These are phyloP conservation scores for Cyberlindnera galapagoensis DNA, from an alignment of 805 yeast species.

Conservation along the genomic window DNA sequence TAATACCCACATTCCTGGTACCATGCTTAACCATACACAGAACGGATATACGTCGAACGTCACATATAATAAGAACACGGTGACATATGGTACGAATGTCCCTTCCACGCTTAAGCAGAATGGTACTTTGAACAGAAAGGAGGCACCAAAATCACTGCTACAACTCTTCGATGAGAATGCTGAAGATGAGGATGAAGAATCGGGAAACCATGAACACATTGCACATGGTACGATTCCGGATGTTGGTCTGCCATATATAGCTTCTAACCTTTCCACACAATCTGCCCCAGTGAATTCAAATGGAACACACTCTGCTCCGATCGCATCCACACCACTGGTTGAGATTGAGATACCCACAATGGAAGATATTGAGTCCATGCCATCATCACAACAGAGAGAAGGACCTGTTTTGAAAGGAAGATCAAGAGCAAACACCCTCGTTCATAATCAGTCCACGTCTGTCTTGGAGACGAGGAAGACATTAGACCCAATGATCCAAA, in stretches of 20 bases:
- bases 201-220: conserved; percentile 3
- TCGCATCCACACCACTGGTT: conserved; percentile 51
- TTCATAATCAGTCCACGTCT: conserved; percentile 18
- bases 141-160: conserved; percentile 67
- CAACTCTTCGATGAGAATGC: conserved; percentile 58
- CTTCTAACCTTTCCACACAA: conserved; percentile 18
- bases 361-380: conserved; percentile 32
- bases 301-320: conserved; percentile 12
- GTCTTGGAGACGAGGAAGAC: conserved; percentile 17
- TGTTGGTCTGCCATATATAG: conserved; percentile 18
- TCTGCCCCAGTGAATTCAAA: conserved; percentile 7
- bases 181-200: conserved; percentile 24
- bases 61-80: conserved; percentile 26
- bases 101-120: conserved; percentile 22
- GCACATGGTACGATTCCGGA: conserved; percentile 14
- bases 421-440: conserved; percentile 26
- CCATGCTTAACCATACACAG: conserved; percentile 21
- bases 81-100: conserved; percentile 21
- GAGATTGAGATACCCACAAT: conserved; percentile 67
- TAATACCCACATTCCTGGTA: conserved; percentile 5
- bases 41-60: conserved; percentile 12
- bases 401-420: conserved; percentile 15
- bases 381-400: conserved; percentile 19
- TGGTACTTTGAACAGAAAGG: conserved; percentile 30
- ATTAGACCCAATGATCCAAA: conserved; percentile 14